Evolutionary conservation across 441 rosid species (phyloP).

Genomic region (Erodium trifolium): DNA sequence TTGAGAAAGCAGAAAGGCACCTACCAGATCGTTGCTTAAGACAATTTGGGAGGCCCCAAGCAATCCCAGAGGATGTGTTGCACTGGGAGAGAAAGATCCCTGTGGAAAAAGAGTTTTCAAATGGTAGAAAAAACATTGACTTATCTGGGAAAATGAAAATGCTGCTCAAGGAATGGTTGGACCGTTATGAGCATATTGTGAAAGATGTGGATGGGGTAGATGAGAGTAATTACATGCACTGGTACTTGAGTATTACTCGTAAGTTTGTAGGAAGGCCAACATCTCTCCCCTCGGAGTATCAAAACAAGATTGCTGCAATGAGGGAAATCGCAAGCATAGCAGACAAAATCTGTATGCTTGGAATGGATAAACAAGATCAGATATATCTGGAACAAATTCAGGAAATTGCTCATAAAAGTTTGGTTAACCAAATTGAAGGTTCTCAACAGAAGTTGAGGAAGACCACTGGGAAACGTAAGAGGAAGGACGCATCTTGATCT

Average conservation of each 20-base stretch:
- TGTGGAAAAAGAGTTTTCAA: constrained; percentile 20
- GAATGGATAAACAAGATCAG: constrained; percentile 45
- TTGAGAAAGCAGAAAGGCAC: constrained; percentile 99
- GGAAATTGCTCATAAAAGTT: constrained; percentile 36
- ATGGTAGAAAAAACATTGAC: constrained; percentile 40
- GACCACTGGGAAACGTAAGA: constrained; percentile 61
- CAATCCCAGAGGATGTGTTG: constrained; percentile 80
- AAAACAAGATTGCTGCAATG: constrained; percentile 82
- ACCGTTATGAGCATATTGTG: constrained; percentile 52
- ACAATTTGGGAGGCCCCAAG: constrained; percentile 70
- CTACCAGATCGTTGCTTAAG: constrained; percentile 91
- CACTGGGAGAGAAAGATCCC: constrained; percentile 94
- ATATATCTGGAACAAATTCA: constrained; percentile 38
- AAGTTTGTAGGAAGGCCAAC: constrained; percentile 87
- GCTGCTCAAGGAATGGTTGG: constrained; percentile 82
- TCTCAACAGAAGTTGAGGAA: constrained; percentile 28
- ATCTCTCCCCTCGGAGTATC: constrained; percentile 94
- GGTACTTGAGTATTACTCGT: constrained; percentile 79
- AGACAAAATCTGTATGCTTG: constrained; percentile 63
- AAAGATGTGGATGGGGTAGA: constrained; percentile 56
- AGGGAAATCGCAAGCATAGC: constrained; percentile 81
- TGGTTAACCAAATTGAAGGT: constrained; percentile 31
- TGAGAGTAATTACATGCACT: constrained; percentile 68
- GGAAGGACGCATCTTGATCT: constrained; percentile 68
- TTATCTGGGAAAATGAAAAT: constrained; percentile 87